These are phyloP conservation scores for Termitomyces sp. DNA, from an alignment of 768 basidiomycete genomes.

Conservation along the genomic window DNA sequence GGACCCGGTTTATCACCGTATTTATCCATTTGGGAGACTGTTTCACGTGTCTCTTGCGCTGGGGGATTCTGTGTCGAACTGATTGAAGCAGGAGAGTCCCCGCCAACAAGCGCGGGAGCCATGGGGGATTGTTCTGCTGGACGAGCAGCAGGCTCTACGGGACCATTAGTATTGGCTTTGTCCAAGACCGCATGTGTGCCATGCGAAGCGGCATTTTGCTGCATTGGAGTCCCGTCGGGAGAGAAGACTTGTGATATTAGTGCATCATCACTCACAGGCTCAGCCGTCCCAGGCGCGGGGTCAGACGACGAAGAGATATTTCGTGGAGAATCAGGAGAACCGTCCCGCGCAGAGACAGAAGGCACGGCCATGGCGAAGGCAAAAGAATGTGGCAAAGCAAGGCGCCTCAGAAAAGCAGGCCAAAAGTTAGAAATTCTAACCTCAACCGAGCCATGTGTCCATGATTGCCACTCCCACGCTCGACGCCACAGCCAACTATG, in stretches of 20 bases:
- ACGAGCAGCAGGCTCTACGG: conserved; percentile 3
- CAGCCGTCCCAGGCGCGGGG: background rate
- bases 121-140: conserved; percentile 5
- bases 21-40: conserved; percentile 13
- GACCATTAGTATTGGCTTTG: background rate
- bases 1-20: conserved; percentile 13
- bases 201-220: background rate
- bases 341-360: conserved; percentile 7
- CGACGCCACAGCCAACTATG: conserved; percentile 8
- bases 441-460: conserved; percentile 13
- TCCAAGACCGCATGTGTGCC: background rate
- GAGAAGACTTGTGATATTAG: conserved; percentile 5
- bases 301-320: conserved; percentile 8
- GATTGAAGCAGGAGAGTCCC: conserved; percentile 1
- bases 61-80: conserved; percentile 3
- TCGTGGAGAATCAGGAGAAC: background rate
- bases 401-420: background rate
- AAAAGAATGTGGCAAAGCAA: conserved; percentile 1
- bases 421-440: conserved; percentile 10
- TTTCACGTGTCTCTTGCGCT: conserved; percentile 11
- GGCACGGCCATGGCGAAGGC: conserved; percentile 12
- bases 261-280: conserved; percentile 11
- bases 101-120: conserved; percentile 5
- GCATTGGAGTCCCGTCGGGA: conserved; percentile 5
- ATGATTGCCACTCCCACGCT: conserved; percentile 11